Percentiles rank a stretch among this genome's conserved stretches.
These are phyloP conservation scores for Xylaria sp. DNA, from an alignment of 495 filamentous ascomycete species.

Conservation along the genomic window DNA sequence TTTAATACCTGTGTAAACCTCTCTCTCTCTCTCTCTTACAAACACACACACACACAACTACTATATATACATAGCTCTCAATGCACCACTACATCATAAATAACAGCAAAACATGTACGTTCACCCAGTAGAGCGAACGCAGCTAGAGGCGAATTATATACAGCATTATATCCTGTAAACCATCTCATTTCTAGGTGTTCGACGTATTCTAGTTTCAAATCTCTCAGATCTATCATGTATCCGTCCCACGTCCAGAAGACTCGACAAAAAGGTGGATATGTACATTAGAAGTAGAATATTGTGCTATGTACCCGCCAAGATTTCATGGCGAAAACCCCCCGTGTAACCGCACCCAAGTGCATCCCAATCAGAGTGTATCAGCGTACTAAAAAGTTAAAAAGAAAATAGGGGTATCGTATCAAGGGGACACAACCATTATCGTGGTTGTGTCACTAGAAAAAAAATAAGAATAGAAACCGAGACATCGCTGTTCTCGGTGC, in stretches of 20 bases:
- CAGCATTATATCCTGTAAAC: neutral
- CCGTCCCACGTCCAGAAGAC: neutral
- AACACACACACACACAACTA: neutral
- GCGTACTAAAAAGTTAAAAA: constrained; percentile 1
- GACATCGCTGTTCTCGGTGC: neutral
- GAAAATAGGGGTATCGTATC: constrained; percentile 24
- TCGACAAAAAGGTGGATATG: neutral
- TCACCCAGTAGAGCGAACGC: neutral
- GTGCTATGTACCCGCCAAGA: neutral
- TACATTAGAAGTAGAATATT: neutral
- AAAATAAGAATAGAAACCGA: neutral
- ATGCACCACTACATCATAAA: neutral
- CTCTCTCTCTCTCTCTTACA: neutral
- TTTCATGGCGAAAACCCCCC: neutral
- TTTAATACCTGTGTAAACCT: too few relatives aligned
- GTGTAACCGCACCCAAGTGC: neutral
- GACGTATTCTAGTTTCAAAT: constrained; percentile 9
- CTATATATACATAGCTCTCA: neutral
- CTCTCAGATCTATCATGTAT: neutral
- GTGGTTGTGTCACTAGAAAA: constrained; percentile 1
- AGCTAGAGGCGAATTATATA: constrained; percentile 4
- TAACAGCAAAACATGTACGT: neutral
- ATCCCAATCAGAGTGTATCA: constrained; percentile 2
- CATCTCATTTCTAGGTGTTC: constrained; percentile 1
- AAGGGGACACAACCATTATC: neutral